Conservation (phyloP, 148 eudicot genomes). For the Linanthus parryae region DNA sequence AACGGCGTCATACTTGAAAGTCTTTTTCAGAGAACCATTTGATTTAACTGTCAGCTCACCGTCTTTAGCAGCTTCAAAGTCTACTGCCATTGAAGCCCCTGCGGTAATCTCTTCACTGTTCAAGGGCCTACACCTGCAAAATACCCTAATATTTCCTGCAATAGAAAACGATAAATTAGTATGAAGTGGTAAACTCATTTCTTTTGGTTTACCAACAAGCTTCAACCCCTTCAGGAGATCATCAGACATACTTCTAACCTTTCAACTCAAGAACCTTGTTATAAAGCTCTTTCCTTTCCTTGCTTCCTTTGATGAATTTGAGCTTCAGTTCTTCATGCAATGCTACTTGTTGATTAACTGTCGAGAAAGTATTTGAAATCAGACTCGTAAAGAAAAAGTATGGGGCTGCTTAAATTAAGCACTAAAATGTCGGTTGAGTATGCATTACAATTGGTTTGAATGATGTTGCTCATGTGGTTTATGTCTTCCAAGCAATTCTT, state of each 20-base stretch:
- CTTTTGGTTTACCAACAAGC: not conserved
- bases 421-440: not conserved
- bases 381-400: not conserved
- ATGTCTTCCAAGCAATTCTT: slow-evolving; percentile 54
- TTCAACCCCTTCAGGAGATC: not conserved
- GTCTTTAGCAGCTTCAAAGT: slow-evolving; percentile 75
- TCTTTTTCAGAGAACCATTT: slow-evolving; percentile 51
- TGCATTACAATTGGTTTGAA: slow-evolving; percentile 55
- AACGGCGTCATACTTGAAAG: slow-evolving; percentile 86
- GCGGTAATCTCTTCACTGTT: slow-evolving; percentile 52
- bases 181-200: too few species aligned
- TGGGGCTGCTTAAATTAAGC: not conserved
- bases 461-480: slow-evolving; percentile 37
- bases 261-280: slow-evolving; percentile 86
- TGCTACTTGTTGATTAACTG: slow-evolving; percentile 53
- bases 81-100: slow-evolving; percentile 67
- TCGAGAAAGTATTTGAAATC: slow-evolving; percentile 8
- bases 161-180: slow-evolving; percentile 8
- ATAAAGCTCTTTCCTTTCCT: slow-evolving; percentile 78
- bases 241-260: slow-evolving; percentile 37
- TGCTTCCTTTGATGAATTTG: slow-evolving; percentile 62
- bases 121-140: slow-evolving; percentile 91
- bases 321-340: slow-evolving; percentile 52
- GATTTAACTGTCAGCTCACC: slow-evolving; percentile 69
- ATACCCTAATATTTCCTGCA: slow-evolving; percentile 90